Evolutionary conservation across 495 filamentous ascomycete genomes (phyloP).

Genomic region (Friedmanniomyces endolithicus): DNA sequence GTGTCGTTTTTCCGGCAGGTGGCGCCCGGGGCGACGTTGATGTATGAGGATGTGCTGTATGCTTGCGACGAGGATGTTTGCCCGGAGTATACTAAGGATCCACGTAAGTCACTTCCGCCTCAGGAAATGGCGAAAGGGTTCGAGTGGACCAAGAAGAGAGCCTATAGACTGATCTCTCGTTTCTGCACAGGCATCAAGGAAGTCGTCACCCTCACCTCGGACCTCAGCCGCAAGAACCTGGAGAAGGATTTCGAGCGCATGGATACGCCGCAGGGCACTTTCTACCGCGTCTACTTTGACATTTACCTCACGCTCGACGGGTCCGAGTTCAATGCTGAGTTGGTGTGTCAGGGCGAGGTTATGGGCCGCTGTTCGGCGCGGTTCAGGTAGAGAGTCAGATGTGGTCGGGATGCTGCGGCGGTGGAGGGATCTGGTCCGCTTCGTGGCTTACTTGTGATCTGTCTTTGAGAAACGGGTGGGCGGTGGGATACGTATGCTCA

Average conservation of each 20-base stretch:
- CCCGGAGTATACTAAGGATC: slow-evolving; percentile 98
- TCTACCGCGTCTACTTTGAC: slow-evolving; percentile 80
- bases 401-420: background rate
- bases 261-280: slow-evolving; percentile 97
- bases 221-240: slow-evolving; percentile 92
- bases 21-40: slow-evolving; percentile 89
- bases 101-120: slow-evolving; percentile 56
- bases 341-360: slow-evolving; percentile 96
- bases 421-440: background rate
- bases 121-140: background rate
- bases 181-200: slow-evolving; percentile 82
- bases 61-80: slow-evolving; percentile 97
- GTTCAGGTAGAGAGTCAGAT: slow-evolving; percentile 40
- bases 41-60: slow-evolving; percentile 98
- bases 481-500: too few relatives aligned
- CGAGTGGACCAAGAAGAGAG: too few relatives aligned
- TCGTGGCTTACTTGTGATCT: too few relatives aligned
- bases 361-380: slow-evolving; percentile 93
- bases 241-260: slow-evolving; percentile 99
- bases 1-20: slow-evolving; percentile 98
- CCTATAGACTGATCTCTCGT: too few relatives aligned
- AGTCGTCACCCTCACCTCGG: slow-evolving; percentile 92
- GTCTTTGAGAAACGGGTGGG: too few relatives aligned
- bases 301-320: slow-evolving; percentile 93
- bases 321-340: slow-evolving; percentile 92